phyloP scores from a whole-genome alignment of 2,329 filamentous ascomycete genomes.

The Penicillium polonicum region DNA sequence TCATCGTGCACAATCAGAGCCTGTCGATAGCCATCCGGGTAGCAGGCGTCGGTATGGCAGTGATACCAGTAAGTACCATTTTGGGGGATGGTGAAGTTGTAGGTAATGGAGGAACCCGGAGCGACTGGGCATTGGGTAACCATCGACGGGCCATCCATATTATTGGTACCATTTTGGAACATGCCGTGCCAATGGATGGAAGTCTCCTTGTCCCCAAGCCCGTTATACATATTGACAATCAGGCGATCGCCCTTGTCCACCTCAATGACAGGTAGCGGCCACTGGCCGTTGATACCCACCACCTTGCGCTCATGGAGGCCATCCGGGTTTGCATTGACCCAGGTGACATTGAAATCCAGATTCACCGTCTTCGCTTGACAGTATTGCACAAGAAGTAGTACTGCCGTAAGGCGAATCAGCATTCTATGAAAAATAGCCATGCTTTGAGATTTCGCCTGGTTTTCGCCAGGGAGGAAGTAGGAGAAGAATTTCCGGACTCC shows the following conservation, averaged over 20 bases:
- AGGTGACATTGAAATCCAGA: slow-evolving; percentile 53
- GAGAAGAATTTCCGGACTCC: neutral
- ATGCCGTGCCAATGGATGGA: slow-evolving; percentile 76
- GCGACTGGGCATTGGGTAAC: slow-evolving; percentile 67
- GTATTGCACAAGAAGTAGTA: slow-evolving; percentile 10
- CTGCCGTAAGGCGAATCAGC: neutral
- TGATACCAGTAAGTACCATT: slow-evolving; percentile 7
- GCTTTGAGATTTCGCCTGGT: neutral
- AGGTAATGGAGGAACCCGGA: slow-evolving; percentile 50
- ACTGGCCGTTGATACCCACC: slow-evolving; percentile 72
- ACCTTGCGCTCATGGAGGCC: slow-evolving; percentile 52
- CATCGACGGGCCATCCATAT: slow-evolving; percentile 70
- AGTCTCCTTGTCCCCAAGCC: slow-evolving; percentile 62
- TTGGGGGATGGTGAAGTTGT: neutral
- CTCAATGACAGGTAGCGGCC: slow-evolving; percentile 70
- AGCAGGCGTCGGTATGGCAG: slow-evolving; percentile 1
- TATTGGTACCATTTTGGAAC: slow-evolving; percentile 71
- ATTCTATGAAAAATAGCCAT: neutral
- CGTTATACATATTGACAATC: slow-evolving; percentile 67
- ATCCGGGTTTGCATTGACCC: slow-evolving; percentile 57
- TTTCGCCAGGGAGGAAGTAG: neutral
- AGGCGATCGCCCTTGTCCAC: slow-evolving; percentile 72
- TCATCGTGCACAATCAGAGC: slow-evolving; percentile 2
- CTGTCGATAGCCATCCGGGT: neutral
- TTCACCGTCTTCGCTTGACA: slow-evolving; percentile 18